Conservation (phyloP, 495 filamentous ascomycete genomes). For the Daldinia childiae region DNA sequence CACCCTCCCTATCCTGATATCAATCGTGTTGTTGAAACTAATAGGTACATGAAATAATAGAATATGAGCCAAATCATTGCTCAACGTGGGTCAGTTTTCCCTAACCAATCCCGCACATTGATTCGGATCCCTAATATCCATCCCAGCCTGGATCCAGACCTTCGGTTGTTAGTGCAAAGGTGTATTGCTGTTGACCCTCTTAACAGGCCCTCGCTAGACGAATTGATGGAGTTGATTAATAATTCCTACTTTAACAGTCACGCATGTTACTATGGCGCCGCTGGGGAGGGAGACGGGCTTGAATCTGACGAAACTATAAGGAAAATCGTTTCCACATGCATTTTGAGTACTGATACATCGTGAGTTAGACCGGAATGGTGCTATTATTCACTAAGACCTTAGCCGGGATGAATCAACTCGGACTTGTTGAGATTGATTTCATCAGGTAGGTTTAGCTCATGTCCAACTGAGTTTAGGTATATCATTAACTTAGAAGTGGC, state of each 20-base stretch:
- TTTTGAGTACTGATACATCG: background rate
- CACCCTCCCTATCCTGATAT: background rate
- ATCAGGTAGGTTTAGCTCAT: no score
- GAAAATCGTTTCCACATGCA: background rate
- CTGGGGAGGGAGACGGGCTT: background rate
- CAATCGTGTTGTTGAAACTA: background rate
- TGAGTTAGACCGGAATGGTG: background rate
- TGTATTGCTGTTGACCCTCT: constrained; percentile 16
- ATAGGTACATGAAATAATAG: background rate
- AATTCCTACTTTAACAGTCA: background rate
- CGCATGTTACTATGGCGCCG: background rate
- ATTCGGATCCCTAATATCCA: background rate
- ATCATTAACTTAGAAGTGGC: no score
- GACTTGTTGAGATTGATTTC: no score
- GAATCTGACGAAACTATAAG: constrained; percentile 1
- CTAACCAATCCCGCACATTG: background rate
- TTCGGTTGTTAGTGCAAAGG: constrained; percentile 8
- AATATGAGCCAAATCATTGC: background rate
- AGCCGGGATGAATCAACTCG: no score
- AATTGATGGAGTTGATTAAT: background rate
- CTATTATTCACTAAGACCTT: no score
- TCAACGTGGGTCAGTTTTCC: background rate
- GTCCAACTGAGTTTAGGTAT: no score
- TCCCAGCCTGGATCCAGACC: constrained; percentile 2
- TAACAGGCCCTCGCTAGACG: constrained; percentile 4